Base-by-base conservation (phyloP, 73 alveolate genomes). In the Uronychia setigera region DNA sequence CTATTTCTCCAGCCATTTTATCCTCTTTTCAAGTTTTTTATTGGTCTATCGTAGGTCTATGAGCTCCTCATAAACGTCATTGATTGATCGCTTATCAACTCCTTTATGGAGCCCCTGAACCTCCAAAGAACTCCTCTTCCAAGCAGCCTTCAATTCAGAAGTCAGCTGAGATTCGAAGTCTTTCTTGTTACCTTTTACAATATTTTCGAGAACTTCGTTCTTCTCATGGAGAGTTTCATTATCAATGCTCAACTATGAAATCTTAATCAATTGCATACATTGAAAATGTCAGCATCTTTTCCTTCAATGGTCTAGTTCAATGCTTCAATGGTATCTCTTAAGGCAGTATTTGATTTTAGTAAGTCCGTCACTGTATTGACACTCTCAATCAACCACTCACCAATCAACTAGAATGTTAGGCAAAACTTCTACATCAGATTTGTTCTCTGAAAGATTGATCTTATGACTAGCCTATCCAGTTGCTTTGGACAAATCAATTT, bases 341-440 rank as follows among this genome's bases (percentile, higher is more conserved):
- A 78, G 60, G 79, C 87, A 31, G 92, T 78, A 59, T 86, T 86
- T 1, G 92, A 80, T 32, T 86, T 86, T 35, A 86, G 78, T 33
- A 86, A 59, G 57, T 86, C 92, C 13, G 92, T 86, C 28, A 86
- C 92, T 31, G 92, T 86, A 74, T 86, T 86, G 0, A 86, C 92
- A 0, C 76, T 26, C 33, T 86, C 87, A 58, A 86, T 79, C 26
- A 86, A 60, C 31, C 92, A 77, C 82, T 86, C 92, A 11, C 87
- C 87, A 19, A 79, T 46, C 5, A 11, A 46, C 67, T 46, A 46
- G n/a, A 5, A 19, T 46, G n/a, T n/a, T n/a, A n/a, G n/a, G 19
- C 67, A 46, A 46, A 46, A 11, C 19, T 5, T 11, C 19, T 46
- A 46, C 67, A 46, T 46, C 67, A 46, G 67, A 46, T 19, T 46